phyloP scores from a whole-genome alignment of 2,329 filamentous ascomycete genomes.

The Xylaria sp. region DNA sequence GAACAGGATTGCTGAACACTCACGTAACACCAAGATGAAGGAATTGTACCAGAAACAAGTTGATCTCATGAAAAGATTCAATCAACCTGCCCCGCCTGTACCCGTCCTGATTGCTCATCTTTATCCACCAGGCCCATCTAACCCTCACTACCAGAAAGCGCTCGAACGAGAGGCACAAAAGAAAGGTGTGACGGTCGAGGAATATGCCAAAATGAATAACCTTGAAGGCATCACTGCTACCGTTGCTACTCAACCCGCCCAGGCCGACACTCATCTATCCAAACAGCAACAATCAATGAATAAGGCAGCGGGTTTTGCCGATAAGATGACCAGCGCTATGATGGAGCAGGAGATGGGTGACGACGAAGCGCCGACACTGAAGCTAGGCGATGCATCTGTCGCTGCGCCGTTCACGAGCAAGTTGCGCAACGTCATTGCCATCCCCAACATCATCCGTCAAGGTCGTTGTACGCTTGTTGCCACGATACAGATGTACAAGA shows the following conservation, averaged over 20 bases:
- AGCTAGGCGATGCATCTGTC: slow-evolving; percentile 96
- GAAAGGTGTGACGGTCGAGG: slow-evolving; percentile 75
- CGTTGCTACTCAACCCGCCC: slow-evolving; percentile 71
- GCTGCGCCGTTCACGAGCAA: slow-evolving; percentile 98
- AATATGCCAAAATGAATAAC: slow-evolving; percentile 65
- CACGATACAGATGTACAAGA: slow-evolving; percentile 99
- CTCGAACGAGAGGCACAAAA: slow-evolving; percentile 85
- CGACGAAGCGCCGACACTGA: slow-evolving; percentile 92
- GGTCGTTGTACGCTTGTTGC: slow-evolving; percentile 97
- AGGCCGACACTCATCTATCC: slow-evolving; percentile 64
- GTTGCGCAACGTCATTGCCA: slow-evolving; percentile 93
- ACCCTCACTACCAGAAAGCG: slow-evolving; percentile 94
- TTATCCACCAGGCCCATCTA: slow-evolving; percentile 88
- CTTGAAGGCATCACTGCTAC: slow-evolving; percentile 75
- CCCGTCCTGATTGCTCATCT: slow-evolving; percentile 93
- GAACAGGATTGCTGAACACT: slow-evolving; percentile 90
- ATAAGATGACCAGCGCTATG: slow-evolving; percentile 87
- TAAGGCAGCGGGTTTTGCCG: slow-evolving; percentile 82
- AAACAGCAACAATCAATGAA: slow-evolving; percentile 74
- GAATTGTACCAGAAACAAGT: slow-evolving; percentile 98
- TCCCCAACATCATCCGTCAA: slow-evolving; percentile 98
- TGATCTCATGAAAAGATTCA: slow-evolving; percentile 91
- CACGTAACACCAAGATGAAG: slow-evolving; percentile 96
- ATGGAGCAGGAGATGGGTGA: slow-evolving; percentile 91
- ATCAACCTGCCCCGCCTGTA: slow-evolving; percentile 90